Evolutionary conservation across 2,329 filamentous ascomycete genomes (phyloP).

Genomic region (Phaeoacremonium minimum): DNA sequence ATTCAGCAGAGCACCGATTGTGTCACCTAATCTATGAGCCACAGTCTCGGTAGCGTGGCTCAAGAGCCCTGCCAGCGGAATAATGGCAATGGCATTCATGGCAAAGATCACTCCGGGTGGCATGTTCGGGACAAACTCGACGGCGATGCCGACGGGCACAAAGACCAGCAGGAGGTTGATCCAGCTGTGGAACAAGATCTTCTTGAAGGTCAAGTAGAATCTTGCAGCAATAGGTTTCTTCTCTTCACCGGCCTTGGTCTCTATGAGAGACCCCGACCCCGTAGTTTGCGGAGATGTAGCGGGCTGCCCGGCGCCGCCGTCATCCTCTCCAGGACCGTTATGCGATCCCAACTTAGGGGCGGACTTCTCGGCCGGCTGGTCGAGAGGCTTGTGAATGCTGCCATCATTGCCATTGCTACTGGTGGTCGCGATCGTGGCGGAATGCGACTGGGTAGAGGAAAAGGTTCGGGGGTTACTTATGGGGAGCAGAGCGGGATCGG

Average conservation of each 20-base stretch:
- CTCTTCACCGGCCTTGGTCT: constrained; percentile 16
- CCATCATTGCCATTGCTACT: constrained; percentile 8
- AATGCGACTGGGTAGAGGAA: constrained; percentile 15
- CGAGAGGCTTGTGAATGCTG: too few relatives aligned
- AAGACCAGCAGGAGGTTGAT: constrained; percentile 74
- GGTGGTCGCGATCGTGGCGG: constrained; percentile 9
- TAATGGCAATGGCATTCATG: constrained; percentile 71
- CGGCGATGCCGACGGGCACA: constrained; percentile 71
- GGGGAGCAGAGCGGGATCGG: constrained; percentile 34
- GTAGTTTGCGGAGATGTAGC: constrained; percentile 44
- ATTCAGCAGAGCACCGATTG: constrained; percentile 68
- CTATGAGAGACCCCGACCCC: constrained; percentile 55
- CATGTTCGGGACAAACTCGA: constrained; percentile 47
- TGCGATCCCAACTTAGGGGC: constrained; percentile 11
- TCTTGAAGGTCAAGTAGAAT: constrained; percentile 48
- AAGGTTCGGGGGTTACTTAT: constrained; percentile 24
- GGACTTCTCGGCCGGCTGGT: too few relatives aligned
- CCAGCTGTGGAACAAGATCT: constrained; percentile 68
- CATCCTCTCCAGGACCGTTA: constrained; percentile 12
- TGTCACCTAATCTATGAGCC: constrained; percentile 67
- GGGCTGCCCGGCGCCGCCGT: constrained; percentile 26
- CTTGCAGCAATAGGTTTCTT: constrained; percentile 24
- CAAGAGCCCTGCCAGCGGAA: constrained; percentile 68
- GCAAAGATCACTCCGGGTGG: constrained; percentile 63
- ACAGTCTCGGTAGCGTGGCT: constrained; percentile 73